phyloP scores from a whole-genome alignment of 2,329 filamentous ascomycete genomes.

The Aspergillus niger region DNA sequence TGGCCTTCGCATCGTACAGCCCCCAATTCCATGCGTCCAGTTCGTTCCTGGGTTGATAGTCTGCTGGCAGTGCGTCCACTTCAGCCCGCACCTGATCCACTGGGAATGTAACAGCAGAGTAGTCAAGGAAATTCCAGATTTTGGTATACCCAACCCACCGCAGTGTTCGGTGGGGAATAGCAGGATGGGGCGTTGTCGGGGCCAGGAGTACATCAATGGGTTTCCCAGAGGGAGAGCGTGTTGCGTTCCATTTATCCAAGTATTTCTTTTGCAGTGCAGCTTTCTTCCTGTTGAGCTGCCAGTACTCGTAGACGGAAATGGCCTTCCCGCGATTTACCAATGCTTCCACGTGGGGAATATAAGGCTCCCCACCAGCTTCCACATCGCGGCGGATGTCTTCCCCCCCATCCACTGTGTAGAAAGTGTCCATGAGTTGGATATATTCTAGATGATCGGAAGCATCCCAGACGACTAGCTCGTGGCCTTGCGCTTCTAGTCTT shows the following conservation, averaged over 20 bases:
- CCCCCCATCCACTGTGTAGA: conserved; percentile 64
- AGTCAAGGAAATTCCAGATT: conserved; percentile 65
- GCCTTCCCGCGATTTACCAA: conserved; percentile 56
- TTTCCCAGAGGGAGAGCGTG: conserved; percentile 49
- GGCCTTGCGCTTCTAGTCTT: conserved; percentile 51
- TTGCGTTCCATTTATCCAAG: conserved; percentile 60
- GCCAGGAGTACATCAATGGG: conserved; percentile 59
- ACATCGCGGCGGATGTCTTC: conserved; percentile 63
- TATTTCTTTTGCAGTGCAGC: conserved; percentile 56
- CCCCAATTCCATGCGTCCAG: conserved; percentile 56
- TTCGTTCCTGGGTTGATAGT: conserved; percentile 52
- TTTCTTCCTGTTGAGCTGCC: conserved; percentile 66
- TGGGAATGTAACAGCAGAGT: conserved; percentile 60
- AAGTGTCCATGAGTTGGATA: conserved; percentile 62
- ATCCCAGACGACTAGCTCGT: conserved; percentile 59
- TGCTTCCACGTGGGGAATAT: conserved; percentile 59
- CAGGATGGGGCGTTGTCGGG: conserved; percentile 63
- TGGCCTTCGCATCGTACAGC: conserved; percentile 48
- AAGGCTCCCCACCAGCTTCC: conserved; percentile 58
- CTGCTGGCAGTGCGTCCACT: conserved; percentile 40
- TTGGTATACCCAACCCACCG: conserved; percentile 62
- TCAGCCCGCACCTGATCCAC: conserved; percentile 50
- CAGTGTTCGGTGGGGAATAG: conserved; percentile 49
- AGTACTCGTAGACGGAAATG: conserved; percentile 66
- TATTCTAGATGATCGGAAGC: conserved; percentile 54